A percentile compares a stretch with the other conserved stretches of the same genome.
These are phyloP conservation scores for Neocatenulostroma microsporum DNA, from an alignment of 2,329 filamentous ascomycete genomes.

Conservation along the genomic window DNA sequence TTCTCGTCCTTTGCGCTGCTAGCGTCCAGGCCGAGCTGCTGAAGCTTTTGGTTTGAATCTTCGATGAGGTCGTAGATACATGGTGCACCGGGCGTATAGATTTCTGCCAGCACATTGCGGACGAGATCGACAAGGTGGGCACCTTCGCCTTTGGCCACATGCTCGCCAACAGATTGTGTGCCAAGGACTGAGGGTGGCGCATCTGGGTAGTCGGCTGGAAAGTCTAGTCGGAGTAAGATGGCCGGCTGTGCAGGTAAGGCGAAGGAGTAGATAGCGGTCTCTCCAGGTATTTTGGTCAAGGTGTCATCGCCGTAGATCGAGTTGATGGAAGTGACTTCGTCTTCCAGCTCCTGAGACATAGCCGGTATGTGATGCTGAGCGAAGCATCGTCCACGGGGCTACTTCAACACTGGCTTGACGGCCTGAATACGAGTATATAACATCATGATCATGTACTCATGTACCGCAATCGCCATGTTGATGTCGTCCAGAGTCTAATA, in stretches of 20 bases:
- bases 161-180: slow-evolving; percentile 66
- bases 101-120: slow-evolving; percentile 55
- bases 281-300: slow-evolving; percentile 31
- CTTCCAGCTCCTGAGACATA: slow-evolving; percentile 45
- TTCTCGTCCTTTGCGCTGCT: slow-evolving; percentile 17
- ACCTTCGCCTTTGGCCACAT: slow-evolving; percentile 61
- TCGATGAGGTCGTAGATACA: slow-evolving; percentile 91
- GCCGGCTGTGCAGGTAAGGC: slow-evolving; percentile 57
- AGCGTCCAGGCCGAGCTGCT: slow-evolving; percentile 23
- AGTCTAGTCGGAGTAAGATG: slow-evolving; percentile 52
- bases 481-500: too few species aligned
- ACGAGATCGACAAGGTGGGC: slow-evolving; percentile 63
- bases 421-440: too few species aligned
- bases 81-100: slow-evolving; percentile 66
- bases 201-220: slow-evolving; percentile 67
- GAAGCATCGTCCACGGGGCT: too few species aligned
- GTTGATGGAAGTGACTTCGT: slow-evolving; percentile 76
- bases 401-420: too few species aligned
- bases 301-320: slow-evolving; percentile 71
- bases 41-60: slow-evolving; percentile 31
- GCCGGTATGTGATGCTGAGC: too few species aligned
- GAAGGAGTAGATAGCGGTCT: slow-evolving; percentile 48
- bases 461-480: too few species aligned
- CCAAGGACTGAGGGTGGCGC: slow-evolving; percentile 65
- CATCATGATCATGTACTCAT: too few species aligned